Evolutionary conservation across 139 green algal species (phyloP).

Genomic region (Dunaliella primolecta): DNA sequence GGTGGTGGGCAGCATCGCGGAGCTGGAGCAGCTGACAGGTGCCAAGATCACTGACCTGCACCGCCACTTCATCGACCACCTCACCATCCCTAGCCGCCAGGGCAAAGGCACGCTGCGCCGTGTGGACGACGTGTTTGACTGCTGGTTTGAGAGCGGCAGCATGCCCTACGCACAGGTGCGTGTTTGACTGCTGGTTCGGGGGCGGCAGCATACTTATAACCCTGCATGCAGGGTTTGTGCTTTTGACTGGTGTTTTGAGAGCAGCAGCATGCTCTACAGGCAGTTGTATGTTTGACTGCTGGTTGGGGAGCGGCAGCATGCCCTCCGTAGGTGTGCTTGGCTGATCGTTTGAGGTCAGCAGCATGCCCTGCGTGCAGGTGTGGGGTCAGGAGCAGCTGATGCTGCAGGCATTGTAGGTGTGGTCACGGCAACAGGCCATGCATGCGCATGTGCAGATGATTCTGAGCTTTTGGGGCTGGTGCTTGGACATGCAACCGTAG

Average conservation of each 20-base stretch:
- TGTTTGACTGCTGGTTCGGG: not conserved
- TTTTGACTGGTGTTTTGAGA: constrained; percentile 99
- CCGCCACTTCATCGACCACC: constrained; percentile 96
- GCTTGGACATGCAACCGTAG: too few relatives aligned
- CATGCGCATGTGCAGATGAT: too few relatives aligned
- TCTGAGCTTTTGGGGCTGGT: too few relatives aligned
- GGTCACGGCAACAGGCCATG: too few relatives aligned
- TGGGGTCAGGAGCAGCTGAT: too few relatives aligned
- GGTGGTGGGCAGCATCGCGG: constrained; percentile 78
- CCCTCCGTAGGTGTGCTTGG: constrained; percentile 70
- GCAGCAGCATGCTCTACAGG: constrained; percentile 94
- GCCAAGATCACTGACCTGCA: constrained; percentile 92
- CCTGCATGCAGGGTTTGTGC: too few relatives aligned
- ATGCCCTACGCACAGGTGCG: constrained; percentile 93
- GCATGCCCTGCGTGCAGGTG: not conserved
- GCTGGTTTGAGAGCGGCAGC: constrained; percentile 96
- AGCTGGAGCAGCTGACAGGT: constrained; percentile 89
- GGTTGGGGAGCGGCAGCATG: constrained; percentile 98
- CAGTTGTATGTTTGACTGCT: constrained; percentile 98
- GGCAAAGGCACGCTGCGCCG: constrained; percentile 61
- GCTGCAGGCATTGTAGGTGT: too few relatives aligned
- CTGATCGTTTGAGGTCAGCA: not conserved
- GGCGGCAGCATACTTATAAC: too few relatives aligned
- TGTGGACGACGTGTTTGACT: constrained; percentile 99
- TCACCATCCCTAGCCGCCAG: constrained; percentile 85